Percentiles rank a stretch among this genome's conserved stretches.
Evolutionary conservation across 768 basidiomycete species (phyloP).

Genomic region (Epithele typhae): DNA sequence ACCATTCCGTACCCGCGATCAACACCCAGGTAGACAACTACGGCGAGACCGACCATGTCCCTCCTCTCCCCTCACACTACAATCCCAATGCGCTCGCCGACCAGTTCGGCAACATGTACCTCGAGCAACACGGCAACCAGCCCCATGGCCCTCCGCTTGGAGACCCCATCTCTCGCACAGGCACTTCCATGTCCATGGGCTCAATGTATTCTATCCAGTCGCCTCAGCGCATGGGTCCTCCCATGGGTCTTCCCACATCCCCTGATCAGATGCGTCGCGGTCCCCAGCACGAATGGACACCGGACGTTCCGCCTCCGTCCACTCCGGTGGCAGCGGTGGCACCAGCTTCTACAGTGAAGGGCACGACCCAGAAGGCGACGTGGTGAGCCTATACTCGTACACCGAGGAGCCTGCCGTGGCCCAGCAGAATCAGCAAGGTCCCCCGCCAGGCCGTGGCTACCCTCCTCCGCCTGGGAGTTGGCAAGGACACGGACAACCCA

Average conservation of each 20-base stretch:
- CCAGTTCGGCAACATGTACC: conserved; percentile 49
- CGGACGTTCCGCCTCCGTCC: conserved; percentile 20
- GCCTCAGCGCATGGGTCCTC: conserved; percentile 12
- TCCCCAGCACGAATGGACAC: conserved; percentile 14
- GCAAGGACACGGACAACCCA: conserved; percentile 13
- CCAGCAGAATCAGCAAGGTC: conserved; percentile 1
- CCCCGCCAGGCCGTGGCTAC: conserved; percentile 5
- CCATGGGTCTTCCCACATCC: conserved; percentile 12
- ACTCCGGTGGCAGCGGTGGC: conserved; percentile 32
- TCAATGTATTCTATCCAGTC: conserved; percentile 18
- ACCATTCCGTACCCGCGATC: conserved; percentile 45
- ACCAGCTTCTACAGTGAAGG: conserved; percentile 26
- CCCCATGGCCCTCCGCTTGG: conserved; percentile 25
- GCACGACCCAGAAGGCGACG: conserved; percentile 31
- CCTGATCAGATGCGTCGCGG: conserved; percentile 17
- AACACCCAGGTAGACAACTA: conserved; percentile 30
- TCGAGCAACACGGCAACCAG: conserved; percentile 37
- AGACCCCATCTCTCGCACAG: conserved; percentile 51
- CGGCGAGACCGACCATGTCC: conserved; percentile 15
- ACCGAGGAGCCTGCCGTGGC: conserved; percentile 24
- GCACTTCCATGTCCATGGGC: conserved; percentile 39
- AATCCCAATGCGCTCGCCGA: conserved; percentile 46
- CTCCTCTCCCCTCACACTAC: conserved; percentile 30
- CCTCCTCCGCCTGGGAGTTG: conserved; percentile 9
- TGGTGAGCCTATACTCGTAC: conserved; percentile 33